A percentile compares a stretch with the other conserved stretches of the same genome.
These are phyloP conservation scores for Trichomonascaceae sp. DNA, from an alignment of 1,139 yeast species.

Conservation along the genomic window DNA sequence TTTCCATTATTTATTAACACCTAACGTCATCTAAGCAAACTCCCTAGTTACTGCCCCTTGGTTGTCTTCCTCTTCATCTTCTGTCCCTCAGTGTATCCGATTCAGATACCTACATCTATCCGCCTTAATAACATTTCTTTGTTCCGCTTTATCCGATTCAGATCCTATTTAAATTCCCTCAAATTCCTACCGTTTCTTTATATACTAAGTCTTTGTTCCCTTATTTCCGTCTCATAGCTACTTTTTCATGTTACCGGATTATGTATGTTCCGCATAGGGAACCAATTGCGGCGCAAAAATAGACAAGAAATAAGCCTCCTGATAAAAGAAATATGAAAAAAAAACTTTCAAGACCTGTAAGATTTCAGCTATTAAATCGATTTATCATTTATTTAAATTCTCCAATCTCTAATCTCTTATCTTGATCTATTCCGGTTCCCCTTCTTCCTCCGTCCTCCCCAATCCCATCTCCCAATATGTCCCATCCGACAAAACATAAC, in stretches of 20 bases:
- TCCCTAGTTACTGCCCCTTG: no score
- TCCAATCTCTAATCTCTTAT: background rate
- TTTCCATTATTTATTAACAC: no score
- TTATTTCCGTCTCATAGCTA: background rate
- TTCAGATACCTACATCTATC: background rate
- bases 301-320: no score
- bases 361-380: no score
- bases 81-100: background rate
- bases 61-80: background rate
- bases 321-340: no score
- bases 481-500: background rate
- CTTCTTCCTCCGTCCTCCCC: background rate
- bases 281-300: background rate
- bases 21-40: no score
- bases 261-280: background rate
- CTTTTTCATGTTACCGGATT: background rate
- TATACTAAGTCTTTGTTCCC: background rate
- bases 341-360: no score
- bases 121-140: background rate
- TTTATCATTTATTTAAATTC: no score
- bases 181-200: background rate
- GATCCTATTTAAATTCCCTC: background rate
- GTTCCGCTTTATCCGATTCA: background rate
- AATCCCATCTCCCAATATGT: no score
- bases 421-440: background rate